Percentiles rank a stretch among this genome's conserved stretches.
phyloP scores from a whole-genome alignment of 371 early-diverging fungal genomes.

The Dinochytrium kinnereticum region DNA sequence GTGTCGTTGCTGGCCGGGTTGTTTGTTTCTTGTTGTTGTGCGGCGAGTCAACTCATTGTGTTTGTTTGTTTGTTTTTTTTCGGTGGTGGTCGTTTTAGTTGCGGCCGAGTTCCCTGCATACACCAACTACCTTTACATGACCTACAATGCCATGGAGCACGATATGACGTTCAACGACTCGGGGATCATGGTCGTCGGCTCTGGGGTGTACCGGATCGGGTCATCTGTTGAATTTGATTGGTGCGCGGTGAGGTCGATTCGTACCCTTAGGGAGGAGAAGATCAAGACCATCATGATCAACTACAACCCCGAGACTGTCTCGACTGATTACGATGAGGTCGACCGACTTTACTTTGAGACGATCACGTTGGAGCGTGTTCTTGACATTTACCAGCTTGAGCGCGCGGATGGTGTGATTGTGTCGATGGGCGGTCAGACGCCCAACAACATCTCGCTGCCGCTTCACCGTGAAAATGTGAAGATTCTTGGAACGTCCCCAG shows the following conservation, averaged over 20 bases:
- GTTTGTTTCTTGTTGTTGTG: conserved; percentile 22
- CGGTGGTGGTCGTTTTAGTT: conserved; percentile 49
- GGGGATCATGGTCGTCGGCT: conserved; percentile 93
- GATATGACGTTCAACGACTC: conserved; percentile 86
- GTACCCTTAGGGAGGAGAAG: conserved; percentile 80
- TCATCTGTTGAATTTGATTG: conserved; percentile 97
- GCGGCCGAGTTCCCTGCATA: conserved; percentile 96
- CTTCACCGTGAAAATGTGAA: conserved; percentile 83
- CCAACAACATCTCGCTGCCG: conserved; percentile 93
- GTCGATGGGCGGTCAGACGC: conserved; percentile 95
- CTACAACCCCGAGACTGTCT: conserved; percentile 97
- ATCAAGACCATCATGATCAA: conserved; percentile 95
- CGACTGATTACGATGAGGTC: conserved; percentile 95
- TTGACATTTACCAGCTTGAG: conserved; percentile 94
- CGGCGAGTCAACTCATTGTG: no score
- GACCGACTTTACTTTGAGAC: conserved; percentile 95
- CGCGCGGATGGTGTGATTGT: conserved; percentile 82
- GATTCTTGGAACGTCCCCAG: conserved; percentile 91
- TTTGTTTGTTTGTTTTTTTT: no score
- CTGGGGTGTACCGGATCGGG: conserved; percentile 97
- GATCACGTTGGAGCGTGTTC: conserved; percentile 85
- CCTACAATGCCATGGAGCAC: conserved; percentile 90
- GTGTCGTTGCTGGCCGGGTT: background rate
- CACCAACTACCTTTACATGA: conserved; percentile 96
- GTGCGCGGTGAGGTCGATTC: conserved; percentile 93